A percentile compares a stretch with the other conserved stretches of the same genome.
Evolutionary conservation across 306 rosid genomes (phyloP).

Genomic region (Sicyos edulis): DNA sequence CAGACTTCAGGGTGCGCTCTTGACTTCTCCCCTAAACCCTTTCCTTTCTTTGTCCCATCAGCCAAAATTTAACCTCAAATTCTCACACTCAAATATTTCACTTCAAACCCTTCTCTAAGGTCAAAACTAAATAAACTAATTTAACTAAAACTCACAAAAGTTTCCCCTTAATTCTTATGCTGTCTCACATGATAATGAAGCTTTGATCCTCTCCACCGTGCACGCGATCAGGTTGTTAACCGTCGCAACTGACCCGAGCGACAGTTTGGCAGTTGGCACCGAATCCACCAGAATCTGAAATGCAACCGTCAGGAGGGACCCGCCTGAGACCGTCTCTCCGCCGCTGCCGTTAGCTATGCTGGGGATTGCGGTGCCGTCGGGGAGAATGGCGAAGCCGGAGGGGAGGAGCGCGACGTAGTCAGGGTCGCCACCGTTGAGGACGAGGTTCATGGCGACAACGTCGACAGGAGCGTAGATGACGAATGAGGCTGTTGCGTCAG

Average conservation of each 20-base stretch:
- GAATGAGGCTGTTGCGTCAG: constrained; percentile 65
- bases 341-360: constrained; percentile 17
- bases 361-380: constrained; percentile 42
- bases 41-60: background rate
- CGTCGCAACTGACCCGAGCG: constrained; percentile 91
- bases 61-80: background rate
- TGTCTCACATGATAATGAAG: constrained; percentile 57
- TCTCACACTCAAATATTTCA: too few species aligned
- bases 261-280: constrained; percentile 81
- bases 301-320: constrained; percentile 86
- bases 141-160: background rate
- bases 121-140: too few species aligned
- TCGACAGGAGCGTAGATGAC: constrained; percentile 93
- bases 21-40: constrained; percentile 13
- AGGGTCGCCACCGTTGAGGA: constrained; percentile 88
- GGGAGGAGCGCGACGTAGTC: constrained; percentile 94
- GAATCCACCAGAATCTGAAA: constrained; percentile 95
- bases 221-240: constrained; percentile 87
- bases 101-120: background rate
- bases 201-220: constrained; percentile 90
- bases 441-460: constrained; percentile 79
- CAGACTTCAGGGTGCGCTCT: constrained; percentile 20
- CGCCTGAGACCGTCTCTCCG: constrained; percentile 47
- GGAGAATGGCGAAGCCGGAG: constrained; percentile 93
- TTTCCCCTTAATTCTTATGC: constrained; percentile 11